phyloP scores from a whole-genome alignment of 2,329 filamentous ascomycete species.

The Pseudogymnoascus sp. region DNA sequence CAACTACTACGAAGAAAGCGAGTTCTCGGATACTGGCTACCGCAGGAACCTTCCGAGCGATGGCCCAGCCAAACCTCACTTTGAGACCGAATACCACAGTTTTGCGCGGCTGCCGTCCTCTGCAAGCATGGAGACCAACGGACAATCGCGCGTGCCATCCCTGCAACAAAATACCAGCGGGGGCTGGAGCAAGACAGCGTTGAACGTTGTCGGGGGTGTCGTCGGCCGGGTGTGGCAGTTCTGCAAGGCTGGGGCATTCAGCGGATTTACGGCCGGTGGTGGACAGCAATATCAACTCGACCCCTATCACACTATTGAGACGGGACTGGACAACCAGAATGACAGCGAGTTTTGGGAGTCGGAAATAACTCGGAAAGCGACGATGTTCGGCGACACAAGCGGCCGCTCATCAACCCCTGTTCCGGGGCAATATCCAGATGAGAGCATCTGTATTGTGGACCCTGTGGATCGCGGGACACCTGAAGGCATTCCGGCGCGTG shows the following conservation, averaged over 20 bases:
- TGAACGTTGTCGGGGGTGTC: slow-evolving; percentile 57
- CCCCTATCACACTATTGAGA: neutral
- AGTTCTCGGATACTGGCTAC: slow-evolving; percentile 33
- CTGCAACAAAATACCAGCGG: slow-evolving; percentile 23
- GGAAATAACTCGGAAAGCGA: neutral
- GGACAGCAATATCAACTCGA: slow-evolving; percentile 61
- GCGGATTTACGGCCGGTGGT: slow-evolving; percentile 80
- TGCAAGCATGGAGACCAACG: slow-evolving; percentile 17
- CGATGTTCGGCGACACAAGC: neutral
- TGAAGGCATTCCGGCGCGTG: slow-evolving; percentile 33
- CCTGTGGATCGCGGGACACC: slow-evolving; percentile 33
- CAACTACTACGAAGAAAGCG: slow-evolving; percentile 28
- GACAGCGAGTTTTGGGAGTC: neutral
- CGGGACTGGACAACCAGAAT: neutral
- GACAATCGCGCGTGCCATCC: slow-evolving; percentile 16
- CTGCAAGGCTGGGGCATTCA: slow-evolving; percentile 66
- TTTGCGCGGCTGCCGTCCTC: neutral
- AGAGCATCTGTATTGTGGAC: slow-evolving; percentile 37
- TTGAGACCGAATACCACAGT: slow-evolving; percentile 12
- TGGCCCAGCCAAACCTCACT: neutral
- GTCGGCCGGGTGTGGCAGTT: slow-evolving; percentile 80
- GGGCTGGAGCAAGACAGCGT: slow-evolving; percentile 52
- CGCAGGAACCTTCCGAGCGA: slow-evolving; percentile 22
- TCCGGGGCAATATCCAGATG: slow-evolving; percentile 47
- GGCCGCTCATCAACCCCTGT: slow-evolving; percentile 34